These are phyloP conservation scores for Paraphysoderma sedebokerense DNA, from an alignment of 371 early-diverging fungal species.

Conservation along the genomic window DNA sequence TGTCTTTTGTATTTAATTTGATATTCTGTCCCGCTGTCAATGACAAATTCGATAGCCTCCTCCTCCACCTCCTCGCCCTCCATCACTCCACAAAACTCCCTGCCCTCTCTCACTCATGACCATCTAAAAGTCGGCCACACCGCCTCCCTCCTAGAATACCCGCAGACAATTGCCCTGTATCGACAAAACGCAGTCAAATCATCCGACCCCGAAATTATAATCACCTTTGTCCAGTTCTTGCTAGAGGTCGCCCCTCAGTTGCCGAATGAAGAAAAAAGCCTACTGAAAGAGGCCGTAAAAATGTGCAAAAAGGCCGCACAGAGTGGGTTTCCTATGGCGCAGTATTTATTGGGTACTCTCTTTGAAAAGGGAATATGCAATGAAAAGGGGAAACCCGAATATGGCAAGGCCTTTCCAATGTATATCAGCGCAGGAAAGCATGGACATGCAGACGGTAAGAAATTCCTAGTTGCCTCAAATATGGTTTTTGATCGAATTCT, in stretches of 20 bases:
- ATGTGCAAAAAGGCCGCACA: constrained; percentile 51
- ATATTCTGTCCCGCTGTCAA: no score
- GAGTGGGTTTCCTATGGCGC: constrained; percentile 45
- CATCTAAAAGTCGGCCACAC: constrained; percentile 46
- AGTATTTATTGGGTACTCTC: constrained; percentile 47
- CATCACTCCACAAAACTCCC: no score
- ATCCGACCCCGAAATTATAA: constrained; percentile 53
- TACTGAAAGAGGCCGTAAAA: constrained; percentile 44
- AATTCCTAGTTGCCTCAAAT: no score
- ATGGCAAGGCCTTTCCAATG: constrained; percentile 39
- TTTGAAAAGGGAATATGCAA: constrained; percentile 39
- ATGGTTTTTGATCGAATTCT: no score
- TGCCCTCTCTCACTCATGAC: constrained; percentile 38
- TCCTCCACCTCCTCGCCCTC: no score
- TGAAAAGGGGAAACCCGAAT: constrained; percentile 30
- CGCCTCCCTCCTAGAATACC: constrained; percentile 42
- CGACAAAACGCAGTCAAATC: constrained; percentile 51
- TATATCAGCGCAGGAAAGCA: constrained; percentile 50
- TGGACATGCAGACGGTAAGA: constrained; percentile 45
- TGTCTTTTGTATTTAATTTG: no score
- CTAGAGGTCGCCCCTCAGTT: constrained; percentile 41
- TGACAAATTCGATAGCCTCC: no score
- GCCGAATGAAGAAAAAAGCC: constrained; percentile 23
- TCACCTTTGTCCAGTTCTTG: constrained; percentile 65
- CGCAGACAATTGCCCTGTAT: constrained; percentile 53